Conservation (phyloP, 1,284 basidiomycete genomes). For the Cryptococcus amylolentus region DNA sequence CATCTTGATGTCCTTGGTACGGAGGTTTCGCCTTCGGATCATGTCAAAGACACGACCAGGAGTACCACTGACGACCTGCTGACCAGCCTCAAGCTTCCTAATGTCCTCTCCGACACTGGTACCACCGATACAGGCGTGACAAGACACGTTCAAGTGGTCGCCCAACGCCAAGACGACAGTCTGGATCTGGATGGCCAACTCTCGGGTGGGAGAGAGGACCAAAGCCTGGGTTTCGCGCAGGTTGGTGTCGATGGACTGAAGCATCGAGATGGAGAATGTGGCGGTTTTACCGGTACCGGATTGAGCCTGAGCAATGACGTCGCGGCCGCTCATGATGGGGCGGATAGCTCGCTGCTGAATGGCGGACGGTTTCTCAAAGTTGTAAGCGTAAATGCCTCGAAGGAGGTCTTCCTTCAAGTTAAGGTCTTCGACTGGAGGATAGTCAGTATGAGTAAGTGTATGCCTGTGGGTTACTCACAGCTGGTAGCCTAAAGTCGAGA, state of each 20-base stretch:
- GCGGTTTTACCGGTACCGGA: slow-evolving; percentile 99
- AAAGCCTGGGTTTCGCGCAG: slow-evolving; percentile 96
- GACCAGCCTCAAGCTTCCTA: slow-evolving; percentile 94
- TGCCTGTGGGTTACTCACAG: slow-evolving; percentile 34
- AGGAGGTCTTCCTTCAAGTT: slow-evolving; percentile 92
- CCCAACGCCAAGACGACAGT: slow-evolving; percentile 96
- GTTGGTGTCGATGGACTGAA: slow-evolving; percentile 90
- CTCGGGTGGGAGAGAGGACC: slow-evolving; percentile 89
- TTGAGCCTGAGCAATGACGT: slow-evolving; percentile 98
- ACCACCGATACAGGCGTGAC: slow-evolving; percentile 98
- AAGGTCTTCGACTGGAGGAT: slow-evolving; percentile 74
- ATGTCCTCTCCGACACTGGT: slow-evolving; percentile 98
- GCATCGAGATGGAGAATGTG: slow-evolving; percentile 90
- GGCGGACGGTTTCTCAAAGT: slow-evolving; percentile 98
- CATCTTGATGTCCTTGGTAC: slow-evolving; percentile 99
- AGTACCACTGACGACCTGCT: slow-evolving; percentile 96
- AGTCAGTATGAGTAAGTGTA: slow-evolving; percentile 10
- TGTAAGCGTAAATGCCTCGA: slow-evolving; percentile 98
- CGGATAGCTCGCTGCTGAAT: slow-evolving; percentile 98
- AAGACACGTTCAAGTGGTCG: slow-evolving; percentile 99
- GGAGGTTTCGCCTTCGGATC: slow-evolving; percentile 90
- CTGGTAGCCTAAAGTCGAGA: slow-evolving; percentile 51
- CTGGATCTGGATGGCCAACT: slow-evolving; percentile 96
- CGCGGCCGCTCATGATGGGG: slow-evolving; percentile 89
- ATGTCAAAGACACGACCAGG: slow-evolving; percentile 99